A percentile compares a stretch with the other conserved stretches of the same genome.
These are phyloP conservation scores for Aspergillus chevalieri DNA, from an alignment of 2,329 filamentous ascomycete genomes.

Conservation along the genomic window DNA sequence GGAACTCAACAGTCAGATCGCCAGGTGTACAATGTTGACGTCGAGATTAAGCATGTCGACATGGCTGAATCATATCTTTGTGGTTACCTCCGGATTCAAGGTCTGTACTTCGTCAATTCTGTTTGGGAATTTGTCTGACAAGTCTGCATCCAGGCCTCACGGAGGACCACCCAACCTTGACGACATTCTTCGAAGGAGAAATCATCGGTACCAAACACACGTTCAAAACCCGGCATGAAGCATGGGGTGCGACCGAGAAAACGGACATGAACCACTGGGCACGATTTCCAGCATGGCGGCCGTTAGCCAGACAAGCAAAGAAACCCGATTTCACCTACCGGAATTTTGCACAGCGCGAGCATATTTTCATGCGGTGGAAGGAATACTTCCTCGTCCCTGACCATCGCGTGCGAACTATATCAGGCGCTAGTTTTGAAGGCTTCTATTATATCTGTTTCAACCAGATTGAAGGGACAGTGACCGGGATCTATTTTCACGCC, in stretches of 20 bases:
- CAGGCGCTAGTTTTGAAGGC: conserved; percentile 91
- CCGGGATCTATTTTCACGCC: conserved; percentile 94
- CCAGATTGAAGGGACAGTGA: conserved; percentile 76
- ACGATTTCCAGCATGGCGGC: conserved; percentile 80
- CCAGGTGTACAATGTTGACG: conserved; percentile 90
- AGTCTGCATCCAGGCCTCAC: conserved; percentile 62
- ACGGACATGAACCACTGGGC: conserved; percentile 91
- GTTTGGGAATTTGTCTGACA: conserved; percentile 4
- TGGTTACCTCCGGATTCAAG: conserved; percentile 92
- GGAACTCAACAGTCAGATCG: conserved; percentile 91
- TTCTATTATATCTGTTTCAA: conserved; percentile 99
- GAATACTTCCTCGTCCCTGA: conserved; percentile 96
- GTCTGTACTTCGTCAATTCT: conserved; percentile 40
- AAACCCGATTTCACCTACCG: conserved; percentile 54
- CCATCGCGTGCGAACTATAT: conserved; percentile 83
- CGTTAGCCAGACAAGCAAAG: conserved; percentile 60
- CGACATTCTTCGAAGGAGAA: conserved; percentile 96
- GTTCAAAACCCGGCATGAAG: conserved; percentile 83
- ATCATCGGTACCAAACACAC: conserved; percentile 92
- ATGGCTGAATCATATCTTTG: conserved; percentile 91
- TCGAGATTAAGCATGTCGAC: conserved; percentile 94
- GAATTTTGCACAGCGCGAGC: conserved; percentile 71
- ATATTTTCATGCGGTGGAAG: conserved; percentile 99
- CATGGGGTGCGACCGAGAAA: conserved; percentile 88
- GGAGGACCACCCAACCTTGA: conserved; percentile 92